Evolutionary conservation across 768 basidiomycete species (phyloP), one percentile per base, ranked within the genome.

Genomic region (Tricholoma sp.): DNA sequence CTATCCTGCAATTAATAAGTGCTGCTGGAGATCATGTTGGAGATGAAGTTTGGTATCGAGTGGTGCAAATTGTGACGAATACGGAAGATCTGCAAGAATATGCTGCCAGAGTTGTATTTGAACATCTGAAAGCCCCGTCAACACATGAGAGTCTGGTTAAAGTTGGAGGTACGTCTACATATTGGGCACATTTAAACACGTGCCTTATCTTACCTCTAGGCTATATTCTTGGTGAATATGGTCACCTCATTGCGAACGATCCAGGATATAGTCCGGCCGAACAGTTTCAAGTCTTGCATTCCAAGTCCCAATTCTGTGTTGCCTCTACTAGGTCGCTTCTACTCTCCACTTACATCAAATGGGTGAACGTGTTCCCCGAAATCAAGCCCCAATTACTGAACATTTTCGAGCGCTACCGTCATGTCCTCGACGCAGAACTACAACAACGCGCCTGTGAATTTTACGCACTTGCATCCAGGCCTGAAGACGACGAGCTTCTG

Each of bases 371-470:
- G 55, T 99, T 98, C 72, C 97, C 97, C 17, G 97, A 99, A 70
- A 97, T 99, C 74, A 97, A 95, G 64, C 81, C 87, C 6, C 94
- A 98, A 62, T 83, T 99, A 29, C 65, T 98, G 68, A 90, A 88
- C 69, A 93, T 98, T 63, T 97, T 99, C 63, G 94, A 98, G 64
- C 91, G 94, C 13, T 98, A 97, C 67, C 86, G 94, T n/a, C 93
- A 96, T 65, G 92, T 98, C 45, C 84, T 99, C 12, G 97, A 99
- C 70, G 87, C 94, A 15, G 97, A 99, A 66, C 79, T 99, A 2
- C 97, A 99, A 70, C 97, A 99, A 70, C 88, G 97, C 53, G 97
- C 97, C 42, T 98, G 96, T 82, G 97, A 99, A 73, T 98, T 94
- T 69, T 89, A 91, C 59, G 89, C 92, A 0, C 77, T 99, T 17